phyloP scores from a whole-genome alignment of 1,139 yeast species.

The Yamadazyma friedrichii region DNA sequence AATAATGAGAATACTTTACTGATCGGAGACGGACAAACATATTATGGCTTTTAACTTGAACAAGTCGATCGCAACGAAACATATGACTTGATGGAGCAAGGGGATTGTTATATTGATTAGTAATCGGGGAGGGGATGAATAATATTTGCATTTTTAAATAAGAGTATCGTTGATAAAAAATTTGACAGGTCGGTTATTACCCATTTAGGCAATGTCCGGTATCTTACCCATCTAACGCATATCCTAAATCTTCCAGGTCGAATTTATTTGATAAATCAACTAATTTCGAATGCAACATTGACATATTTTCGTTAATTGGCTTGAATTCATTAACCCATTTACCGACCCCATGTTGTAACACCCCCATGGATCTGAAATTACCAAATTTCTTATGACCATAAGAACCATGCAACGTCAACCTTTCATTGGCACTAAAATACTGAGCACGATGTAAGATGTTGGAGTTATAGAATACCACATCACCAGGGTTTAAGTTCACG shows the following conservation, averaged over 20 bases:
- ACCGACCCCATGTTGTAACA: constrained; percentile 55
- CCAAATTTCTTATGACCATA: constrained; percentile 51
- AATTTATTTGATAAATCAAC: constrained; percentile 37
- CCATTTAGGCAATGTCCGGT: too few species aligned
- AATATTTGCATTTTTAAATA: too few species aligned
- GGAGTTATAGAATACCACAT: constrained; percentile 52
- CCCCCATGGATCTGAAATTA: constrained; percentile 47
- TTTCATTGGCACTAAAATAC: constrained; percentile 37
- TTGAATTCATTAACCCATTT: constrained; percentile 47
- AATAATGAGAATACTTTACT: too few species aligned
- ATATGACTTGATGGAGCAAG: too few species aligned
- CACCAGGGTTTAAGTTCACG: constrained; percentile 53
- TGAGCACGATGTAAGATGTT: constrained; percentile 54
- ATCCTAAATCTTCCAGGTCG: constrained; percentile 41
- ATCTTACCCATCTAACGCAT: constrained; percentile 43
- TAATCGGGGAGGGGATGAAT: too few species aligned
- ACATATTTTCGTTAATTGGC: constrained; percentile 37
- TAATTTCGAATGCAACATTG: constrained; percentile 34
- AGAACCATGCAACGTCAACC: constrained; percentile 55
- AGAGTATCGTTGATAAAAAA: too few species aligned
- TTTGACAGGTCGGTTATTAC: too few species aligned
- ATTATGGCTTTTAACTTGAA: too few species aligned
- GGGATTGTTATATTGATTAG: too few species aligned
- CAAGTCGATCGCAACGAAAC: too few species aligned
- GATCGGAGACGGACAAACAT: too few species aligned